Conservation (phyloP, 2,329 filamentous ascomycete genomes). For the Neonectria faginata region DNA sequence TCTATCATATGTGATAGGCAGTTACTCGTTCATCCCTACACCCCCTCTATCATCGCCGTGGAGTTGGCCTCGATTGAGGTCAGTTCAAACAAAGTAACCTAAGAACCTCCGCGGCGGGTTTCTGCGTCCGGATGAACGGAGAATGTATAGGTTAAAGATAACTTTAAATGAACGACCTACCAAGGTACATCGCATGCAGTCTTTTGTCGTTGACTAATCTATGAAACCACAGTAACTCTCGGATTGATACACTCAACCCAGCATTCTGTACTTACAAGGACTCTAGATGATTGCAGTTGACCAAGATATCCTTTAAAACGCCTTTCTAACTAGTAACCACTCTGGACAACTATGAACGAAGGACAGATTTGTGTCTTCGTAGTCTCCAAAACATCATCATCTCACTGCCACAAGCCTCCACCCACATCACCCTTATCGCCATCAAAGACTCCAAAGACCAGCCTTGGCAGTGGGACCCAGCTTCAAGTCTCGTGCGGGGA, state of each 20-base stretch:
- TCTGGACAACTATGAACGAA: not conserved
- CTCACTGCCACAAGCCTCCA: not conserved
- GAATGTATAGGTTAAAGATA: not conserved
- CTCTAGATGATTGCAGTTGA: not conserved
- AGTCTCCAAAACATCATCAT: not conserved
- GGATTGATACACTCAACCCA: not conserved
- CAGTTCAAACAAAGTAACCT: not conserved
- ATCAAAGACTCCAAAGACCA: not conserved
- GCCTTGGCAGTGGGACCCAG: not conserved
- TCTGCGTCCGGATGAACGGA: not conserved
- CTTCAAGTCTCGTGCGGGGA: conserved; percentile 1
- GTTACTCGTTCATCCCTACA: not conserved
- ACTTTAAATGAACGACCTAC: not conserved
- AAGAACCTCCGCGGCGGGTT: too few relatives aligned
- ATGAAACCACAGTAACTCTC: not conserved
- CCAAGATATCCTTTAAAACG: not conserved
- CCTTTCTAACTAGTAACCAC: not conserved
- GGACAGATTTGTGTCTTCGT: not conserved
- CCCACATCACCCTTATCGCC: not conserved
- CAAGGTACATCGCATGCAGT: not conserved
- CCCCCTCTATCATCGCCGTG: not conserved
- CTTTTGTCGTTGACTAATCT: not conserved
- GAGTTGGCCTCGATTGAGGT: not conserved
- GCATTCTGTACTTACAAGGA: not conserved
- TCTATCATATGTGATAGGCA: not conserved